Evolutionary conservation across 176 grass and related monocot genomes (phyloP).

Genomic region (Musa acuminata): DNA sequence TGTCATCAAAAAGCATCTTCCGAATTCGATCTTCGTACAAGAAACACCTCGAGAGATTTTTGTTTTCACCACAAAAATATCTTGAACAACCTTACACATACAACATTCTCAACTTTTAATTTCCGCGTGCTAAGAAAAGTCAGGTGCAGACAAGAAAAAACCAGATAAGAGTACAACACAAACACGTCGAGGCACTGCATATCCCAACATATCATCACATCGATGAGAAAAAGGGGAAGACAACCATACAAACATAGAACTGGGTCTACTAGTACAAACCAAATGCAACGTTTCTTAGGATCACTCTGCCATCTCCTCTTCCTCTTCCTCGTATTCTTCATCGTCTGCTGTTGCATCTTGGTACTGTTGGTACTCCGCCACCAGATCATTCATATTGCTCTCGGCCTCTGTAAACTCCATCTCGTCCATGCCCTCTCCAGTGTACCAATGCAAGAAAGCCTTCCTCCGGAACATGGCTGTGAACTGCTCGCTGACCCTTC

Average conservation of each 20-base stretch:
- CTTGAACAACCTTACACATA: no score
- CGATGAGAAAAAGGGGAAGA: not conserved
- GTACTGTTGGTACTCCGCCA: constrained; percentile 12
- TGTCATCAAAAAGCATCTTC: no score
- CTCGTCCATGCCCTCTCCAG: constrained; percentile 89
- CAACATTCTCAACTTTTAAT: not conserved
- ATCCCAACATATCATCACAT: not conserved
- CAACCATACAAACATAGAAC: not conserved
- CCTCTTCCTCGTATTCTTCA: not conserved
- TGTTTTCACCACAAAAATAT: no score
- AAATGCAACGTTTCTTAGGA: not conserved
- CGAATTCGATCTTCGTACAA: no score
- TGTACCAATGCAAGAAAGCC: constrained; percentile 98
- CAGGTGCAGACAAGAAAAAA: not conserved
- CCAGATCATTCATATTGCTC: constrained; percentile 17
- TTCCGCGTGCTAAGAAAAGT: not conserved
- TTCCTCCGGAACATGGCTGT: constrained; percentile 96
- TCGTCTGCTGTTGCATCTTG: constrained; percentile 5
- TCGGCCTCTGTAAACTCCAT: constrained; percentile 38
- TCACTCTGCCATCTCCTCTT: not conserved
- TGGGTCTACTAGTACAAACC: not conserved
- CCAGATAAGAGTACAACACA: no score
- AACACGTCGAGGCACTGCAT: not conserved
- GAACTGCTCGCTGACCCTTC: constrained; percentile 76
- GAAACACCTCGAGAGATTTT: no score